Conservation (phyloP, 2,329 filamentous ascomycete genomes). For the Clonostachys sp. region DNA sequence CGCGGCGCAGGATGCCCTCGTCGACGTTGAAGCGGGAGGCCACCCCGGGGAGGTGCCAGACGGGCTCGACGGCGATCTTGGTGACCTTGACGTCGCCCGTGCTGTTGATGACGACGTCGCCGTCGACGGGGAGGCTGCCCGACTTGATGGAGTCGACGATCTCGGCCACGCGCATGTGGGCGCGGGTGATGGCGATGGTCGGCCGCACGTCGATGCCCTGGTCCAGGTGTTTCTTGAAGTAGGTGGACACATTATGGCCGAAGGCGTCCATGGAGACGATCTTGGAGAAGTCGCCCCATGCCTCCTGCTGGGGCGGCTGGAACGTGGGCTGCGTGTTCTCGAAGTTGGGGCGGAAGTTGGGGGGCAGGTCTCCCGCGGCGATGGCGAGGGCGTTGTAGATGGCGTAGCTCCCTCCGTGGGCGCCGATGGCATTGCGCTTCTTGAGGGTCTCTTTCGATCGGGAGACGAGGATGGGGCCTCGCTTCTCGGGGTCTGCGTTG, state of each 20-base stretch:
- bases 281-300: conserved; percentile 87
- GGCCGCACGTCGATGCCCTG: conserved; percentile 82
- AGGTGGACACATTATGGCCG: conserved; percentile 80
- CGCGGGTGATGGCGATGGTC: conserved; percentile 86
- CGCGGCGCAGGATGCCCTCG: conserved; percentile 79
- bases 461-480: conserved; percentile 87
- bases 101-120: conserved; percentile 86
- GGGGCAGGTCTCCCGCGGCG: conserved; percentile 81
- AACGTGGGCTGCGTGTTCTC: conserved; percentile 86
- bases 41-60: conserved; percentile 82
- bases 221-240: conserved; percentile 75
- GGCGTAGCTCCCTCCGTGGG: conserved; percentile 80
- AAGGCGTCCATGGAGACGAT: conserved; percentile 97
- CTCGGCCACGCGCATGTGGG: conserved; percentile 73
- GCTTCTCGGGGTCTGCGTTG: conserved; percentile 63
- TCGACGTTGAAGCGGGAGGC: conserved; percentile 93
- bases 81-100: conserved; percentile 86
- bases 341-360: conserved; percentile 66
- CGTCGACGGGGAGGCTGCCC: conserved; percentile 56
- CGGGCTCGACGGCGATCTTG: conserved; percentile 94
- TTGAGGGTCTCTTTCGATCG: conserved; percentile 71
- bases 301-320: conserved; percentile 79
- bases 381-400: conserved; percentile 94
- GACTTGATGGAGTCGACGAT: conserved; percentile 1
- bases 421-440: conserved; percentile 67